Evolutionary conservation across 2,329 filamentous ascomycete genomes (phyloP).

Genomic region (Colletotrichum spaethianum): DNA sequence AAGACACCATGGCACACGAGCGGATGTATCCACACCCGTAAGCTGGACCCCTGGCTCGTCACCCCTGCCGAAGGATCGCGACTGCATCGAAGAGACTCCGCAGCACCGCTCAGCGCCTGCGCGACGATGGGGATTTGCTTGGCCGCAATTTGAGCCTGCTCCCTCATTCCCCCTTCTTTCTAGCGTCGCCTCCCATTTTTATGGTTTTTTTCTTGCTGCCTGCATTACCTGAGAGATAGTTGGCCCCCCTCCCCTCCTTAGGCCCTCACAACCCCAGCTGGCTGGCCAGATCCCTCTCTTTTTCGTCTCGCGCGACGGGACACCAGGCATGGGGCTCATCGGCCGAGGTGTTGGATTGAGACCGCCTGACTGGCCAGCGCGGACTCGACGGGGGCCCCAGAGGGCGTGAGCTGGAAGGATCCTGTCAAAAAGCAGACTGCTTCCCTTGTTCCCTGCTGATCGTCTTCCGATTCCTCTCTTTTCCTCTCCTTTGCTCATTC

Average conservation of each 20-base stretch:
- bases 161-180: neutral
- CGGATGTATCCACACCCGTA: conserved; percentile 7
- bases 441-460: neutral
- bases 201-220: conserved; percentile 5
- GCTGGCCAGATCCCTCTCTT: neutral
- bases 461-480: neutral
- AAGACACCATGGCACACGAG: neutral
- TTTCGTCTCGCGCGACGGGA: neutral
- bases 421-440: conserved; percentile 3
- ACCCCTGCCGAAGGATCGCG: conserved; percentile 37
- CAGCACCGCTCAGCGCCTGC: neutral
- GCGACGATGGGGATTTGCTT: conserved; percentile 9
- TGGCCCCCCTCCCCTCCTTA: neutral
- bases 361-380: neutral
- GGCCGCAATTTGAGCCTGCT: neutral
- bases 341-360: neutral
- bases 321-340: conserved; percentile 7
- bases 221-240: conserved; percentile 7
- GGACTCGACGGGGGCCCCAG: neutral
- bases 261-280: neutral
- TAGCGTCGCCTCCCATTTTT: conserved; percentile 19
- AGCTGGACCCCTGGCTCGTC: neutral
- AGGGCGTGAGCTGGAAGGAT: conserved; percentile 9
- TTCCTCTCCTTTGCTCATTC: neutral
- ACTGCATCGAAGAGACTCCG: conserved; percentile 17